Conservation (phyloP, 768 basidiomycete genomes). For the Amanita polypyramis region DNA sequence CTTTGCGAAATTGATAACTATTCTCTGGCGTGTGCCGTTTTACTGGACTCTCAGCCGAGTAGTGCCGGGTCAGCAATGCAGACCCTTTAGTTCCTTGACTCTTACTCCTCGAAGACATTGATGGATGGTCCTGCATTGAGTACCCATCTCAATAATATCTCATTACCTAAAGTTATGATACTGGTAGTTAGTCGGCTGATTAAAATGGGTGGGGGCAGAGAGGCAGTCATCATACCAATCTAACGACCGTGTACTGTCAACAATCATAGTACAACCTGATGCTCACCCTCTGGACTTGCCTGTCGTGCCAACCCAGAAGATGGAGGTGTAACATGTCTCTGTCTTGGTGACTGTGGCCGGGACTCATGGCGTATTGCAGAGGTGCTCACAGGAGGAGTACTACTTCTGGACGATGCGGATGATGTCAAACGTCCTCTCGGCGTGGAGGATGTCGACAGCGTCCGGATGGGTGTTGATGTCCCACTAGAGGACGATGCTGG, state of each 20-base stretch:
- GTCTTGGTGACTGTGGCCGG: background rate
- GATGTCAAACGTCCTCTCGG: conserved; percentile 2
- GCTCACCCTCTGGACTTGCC: background rate
- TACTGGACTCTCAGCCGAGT: too few species aligned
- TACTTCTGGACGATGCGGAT: conserved; percentile 7
- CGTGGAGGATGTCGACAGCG: conserved; percentile 1
- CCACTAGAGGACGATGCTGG: background rate
- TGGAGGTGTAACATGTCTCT: background rate
- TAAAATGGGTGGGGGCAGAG: background rate
- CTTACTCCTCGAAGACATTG: too few species aligned
- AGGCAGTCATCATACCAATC: background rate
- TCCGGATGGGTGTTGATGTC: conserved; percentile 2
- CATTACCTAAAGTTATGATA: background rate
- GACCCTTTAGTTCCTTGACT: too few species aligned
- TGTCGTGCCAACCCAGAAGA: conserved; percentile 1
- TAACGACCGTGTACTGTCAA: background rate
- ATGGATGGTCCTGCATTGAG: background rate
- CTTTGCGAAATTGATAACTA: too few species aligned
- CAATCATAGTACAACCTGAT: background rate
- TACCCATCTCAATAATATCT: background rate
- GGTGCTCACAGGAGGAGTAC: conserved; percentile 1
- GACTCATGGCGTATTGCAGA: background rate
- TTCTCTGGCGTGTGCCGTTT: too few species aligned
- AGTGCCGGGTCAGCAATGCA: too few species aligned
- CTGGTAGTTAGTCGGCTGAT: too few species aligned